Evolutionary conservation across 768 basidiomycete genomes (phyloP), one percentile per base, ranked within the genome.

Genomic region (Psilocybe subaeruginosa): DNA sequence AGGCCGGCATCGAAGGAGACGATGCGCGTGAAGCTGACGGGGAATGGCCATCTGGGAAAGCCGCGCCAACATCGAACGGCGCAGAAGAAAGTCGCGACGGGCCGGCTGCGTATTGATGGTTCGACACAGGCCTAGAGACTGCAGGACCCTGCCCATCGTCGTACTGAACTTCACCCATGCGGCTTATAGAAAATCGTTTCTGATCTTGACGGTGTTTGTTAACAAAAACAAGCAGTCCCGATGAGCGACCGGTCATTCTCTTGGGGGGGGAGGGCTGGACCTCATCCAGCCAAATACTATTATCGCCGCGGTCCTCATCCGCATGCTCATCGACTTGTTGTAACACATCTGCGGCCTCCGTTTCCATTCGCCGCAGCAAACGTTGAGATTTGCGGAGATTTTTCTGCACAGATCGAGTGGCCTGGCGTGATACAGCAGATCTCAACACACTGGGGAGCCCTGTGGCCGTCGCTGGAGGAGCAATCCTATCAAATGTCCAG

Each of bases 281-380:
- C n/a, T 53, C 51, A 14, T 53, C 35, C n/a, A 53, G 51, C 51
- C 51, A 53, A 12, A 53, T 37, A 12, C 51, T 53, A 35, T 33
- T 53, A 8, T 53, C 35, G 7, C 51, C 33, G 16, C 31, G 51
- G 35, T 53, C 51, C 30, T 35, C 51, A 2, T 35, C 51, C 12
- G 27, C 49, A 14, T 17, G n/a, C 12, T 17, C 33, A 4, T 35
- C 51, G 9, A 29, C 49, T 19, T 14, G 49, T n/a, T 29, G 27
- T 16, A 50, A 29, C 23, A 29, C 49, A 12, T 31, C 49, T 35
- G 6, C 33, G 33, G 33, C 33, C 11, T 35, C 33, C 33, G 33
- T 35, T 7, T 35, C 33, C 11, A 11, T 35, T 35, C 11, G 33
- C 11, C 33, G 33, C 0, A 11, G 33, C 11, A 11, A 6, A 35